Evolutionary conservation across 2,329 filamentous ascomycete species (phyloP), one percentile per base, ranked within the genome.

Genomic region (Coniochaeta sp.): DNA sequence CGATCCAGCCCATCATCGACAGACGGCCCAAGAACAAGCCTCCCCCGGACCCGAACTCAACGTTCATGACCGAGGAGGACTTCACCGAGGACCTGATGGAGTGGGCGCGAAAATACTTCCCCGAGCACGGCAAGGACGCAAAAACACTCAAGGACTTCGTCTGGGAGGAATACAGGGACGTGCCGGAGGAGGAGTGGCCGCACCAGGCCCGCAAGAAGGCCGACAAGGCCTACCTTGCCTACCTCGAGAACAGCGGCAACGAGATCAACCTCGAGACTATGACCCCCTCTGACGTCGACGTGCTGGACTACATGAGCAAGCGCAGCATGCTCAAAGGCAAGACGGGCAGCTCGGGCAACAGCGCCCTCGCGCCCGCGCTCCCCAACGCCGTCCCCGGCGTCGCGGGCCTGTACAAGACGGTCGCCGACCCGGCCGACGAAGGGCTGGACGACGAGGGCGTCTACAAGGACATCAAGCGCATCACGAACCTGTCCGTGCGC

Each of bases 1-100:
- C 79, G 52, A 78, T 92, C 56, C 82, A 89, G 63, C 89, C 90
- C 50, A 76, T 89, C 48, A 79, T 94, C 55, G 92, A 97, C 72
- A 80, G 85, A 65, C 82, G 74, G 66, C 79, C 71, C 59, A 75
- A 70, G 53, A 71, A 67, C 46, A 67, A 70, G 64, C 70, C 66
- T 52, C 76, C 76, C 61, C 77, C 75, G 61, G 74, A 80, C 58
- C 75, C 81, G 51, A 72, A 75, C 49, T 76, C 83, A 42, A 71
- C 78, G 55, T 79, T 85, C 69, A 84, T 85, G 68, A 75, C 70
- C 52, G 69, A 79, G 52, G 77, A 82, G 56, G 83, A 89, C 64
- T 79, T 85, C 55, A 67, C 71, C 32, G 71, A 80, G 48, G 79
- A 86, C 62, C 76, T 86, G 60, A 73, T 75, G 48, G 61, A 67